These are phyloP conservation scores for Anisodus acutangulus DNA, from an alignment of 257 asterid genomes.

Conservation along the genomic window DNA sequence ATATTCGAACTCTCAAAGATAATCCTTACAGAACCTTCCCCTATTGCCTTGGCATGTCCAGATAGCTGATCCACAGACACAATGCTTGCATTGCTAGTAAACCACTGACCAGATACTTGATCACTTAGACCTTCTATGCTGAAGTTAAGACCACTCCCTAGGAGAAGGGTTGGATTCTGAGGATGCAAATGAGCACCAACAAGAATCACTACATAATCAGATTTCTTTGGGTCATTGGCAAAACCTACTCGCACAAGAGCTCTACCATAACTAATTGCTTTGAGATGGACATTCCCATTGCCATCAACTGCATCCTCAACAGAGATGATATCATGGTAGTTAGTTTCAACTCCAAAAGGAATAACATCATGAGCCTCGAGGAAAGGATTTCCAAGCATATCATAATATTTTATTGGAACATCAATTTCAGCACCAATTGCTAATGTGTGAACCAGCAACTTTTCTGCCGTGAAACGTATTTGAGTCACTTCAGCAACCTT, in stretches of 20 bases:
- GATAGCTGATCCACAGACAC: conserved; percentile 56
- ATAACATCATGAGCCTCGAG: conserved; percentile 71
- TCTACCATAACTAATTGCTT: conserved; percentile 61
- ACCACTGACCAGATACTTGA: conserved; percentile 68
- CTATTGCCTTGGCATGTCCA: conserved; percentile 77
- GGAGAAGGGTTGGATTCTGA: conserved; percentile 63
- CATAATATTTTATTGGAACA: conserved; percentile 70
- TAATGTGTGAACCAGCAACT: conserved; percentile 56
- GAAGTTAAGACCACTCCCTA: conserved; percentile 64
- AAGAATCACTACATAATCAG: conserved; percentile 65
- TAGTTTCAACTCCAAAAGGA: conserved; percentile 69
- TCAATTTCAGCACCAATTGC: conserved; percentile 66
- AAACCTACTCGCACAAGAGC: conserved; percentile 70
- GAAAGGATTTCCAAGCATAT: conserved; percentile 73
- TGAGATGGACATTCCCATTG: conserved; percentile 54
- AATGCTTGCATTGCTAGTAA: conserved; percentile 65
- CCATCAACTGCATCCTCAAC: conserved; percentile 44
- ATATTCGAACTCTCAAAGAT: conserved; percentile 50
- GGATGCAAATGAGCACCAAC: conserved; percentile 80
- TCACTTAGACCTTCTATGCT: conserved; percentile 58
- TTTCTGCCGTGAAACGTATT: conserved; percentile 56
- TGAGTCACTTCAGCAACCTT: conserved; percentile 85
- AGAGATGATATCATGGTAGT: conserved; percentile 67
- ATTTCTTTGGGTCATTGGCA: conserved; percentile 53
- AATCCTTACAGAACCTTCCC: conserved; percentile 65